A percentile compares a stretch with the other conserved stretches of the same genome.
phyloP scores from a whole-genome alignment of 2,329 filamentous ascomycete species.

The Tothia fuscella region DNA sequence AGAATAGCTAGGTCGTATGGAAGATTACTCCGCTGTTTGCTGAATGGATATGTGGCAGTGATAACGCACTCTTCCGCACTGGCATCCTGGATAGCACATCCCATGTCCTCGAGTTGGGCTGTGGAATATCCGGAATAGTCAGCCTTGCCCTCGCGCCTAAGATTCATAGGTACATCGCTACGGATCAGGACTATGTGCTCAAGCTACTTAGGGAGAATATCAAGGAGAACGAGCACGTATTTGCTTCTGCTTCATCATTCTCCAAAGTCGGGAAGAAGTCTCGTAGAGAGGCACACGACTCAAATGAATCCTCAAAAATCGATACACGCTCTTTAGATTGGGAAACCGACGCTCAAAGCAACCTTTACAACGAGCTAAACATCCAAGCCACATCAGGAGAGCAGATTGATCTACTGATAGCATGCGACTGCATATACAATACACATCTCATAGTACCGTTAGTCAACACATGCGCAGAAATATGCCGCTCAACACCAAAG shows the following conservation, averaged over 20 bases:
- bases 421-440: slow-evolving; percentile 94
- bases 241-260: too few relatives aligned
- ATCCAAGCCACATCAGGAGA: slow-evolving; percentile 21
- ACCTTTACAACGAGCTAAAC: slow-evolving; percentile 16
- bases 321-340: slow-evolving; percentile 52
- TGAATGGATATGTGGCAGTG: slow-evolving; percentile 56
- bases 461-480: slow-evolving; percentile 67
- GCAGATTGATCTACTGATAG: slow-evolving; percentile 58
- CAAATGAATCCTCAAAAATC: neutral
- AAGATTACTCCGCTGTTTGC: slow-evolving; percentile 77
- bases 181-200: slow-evolving; percentile 78
- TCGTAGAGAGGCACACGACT: neutral
- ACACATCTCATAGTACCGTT: slow-evolving; percentile 71
- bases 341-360: slow-evolving; percentile 48
- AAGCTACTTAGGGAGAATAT: slow-evolving; percentile 69
- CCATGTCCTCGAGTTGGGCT: slow-evolving; percentile 69
- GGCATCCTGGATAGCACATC: slow-evolving; percentile 43
- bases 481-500: slow-evolving; percentile 43
- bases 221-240: slow-evolving; percentile 39
- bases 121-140: slow-evolving; percentile 72
- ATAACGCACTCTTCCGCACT: slow-evolving; percentile 50
- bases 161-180: slow-evolving; percentile 59
- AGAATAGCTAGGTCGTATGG: slow-evolving; percentile 52
- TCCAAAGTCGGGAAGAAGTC: neutral
- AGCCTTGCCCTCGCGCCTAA: slow-evolving; percentile 54